Conservation (phyloP, 768 basidiomycete species). For the Kwoniella dendrophila region DNA sequence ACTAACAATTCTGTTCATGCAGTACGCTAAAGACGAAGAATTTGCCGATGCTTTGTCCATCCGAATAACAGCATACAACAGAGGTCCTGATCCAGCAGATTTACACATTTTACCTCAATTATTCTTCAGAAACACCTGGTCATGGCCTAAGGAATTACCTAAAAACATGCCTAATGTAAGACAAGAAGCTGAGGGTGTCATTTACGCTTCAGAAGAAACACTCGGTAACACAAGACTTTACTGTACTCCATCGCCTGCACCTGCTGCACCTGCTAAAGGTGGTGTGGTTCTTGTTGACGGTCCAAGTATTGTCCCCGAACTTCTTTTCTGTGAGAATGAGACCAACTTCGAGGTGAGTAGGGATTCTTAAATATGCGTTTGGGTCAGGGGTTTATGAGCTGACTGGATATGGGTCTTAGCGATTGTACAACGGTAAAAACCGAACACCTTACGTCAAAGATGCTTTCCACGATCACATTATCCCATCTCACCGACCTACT, state of each 20-base stretch:
- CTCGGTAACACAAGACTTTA: conserved; percentile 80
- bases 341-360: conserved; percentile 73
- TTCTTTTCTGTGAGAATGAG: conserved; percentile 96
- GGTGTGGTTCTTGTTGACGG: conserved; percentile 63
- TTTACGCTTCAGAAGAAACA: conserved; percentile 67
- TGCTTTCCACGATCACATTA: conserved; percentile 97
- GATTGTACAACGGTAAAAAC: conserved; percentile 88
- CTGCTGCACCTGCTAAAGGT: conserved; percentile 71
- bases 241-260: conserved; percentile 88
- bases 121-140: conserved; percentile 99
- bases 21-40: conserved; percentile 98
- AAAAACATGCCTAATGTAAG: conserved; percentile 55
- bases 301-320: conserved; percentile 72
- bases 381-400: background rate
- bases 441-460: conserved; percentile 84
- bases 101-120: conserved; percentile 93
- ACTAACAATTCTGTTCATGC: conserved; percentile 19
- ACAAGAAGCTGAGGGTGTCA: conserved; percentile 56
- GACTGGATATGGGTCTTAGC: conserved; percentile 40
- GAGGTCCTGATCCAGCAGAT: conserved; percentile 91
- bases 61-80: conserved; percentile 94
- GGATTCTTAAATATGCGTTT: background rate
- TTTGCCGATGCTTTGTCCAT: conserved; percentile 83
- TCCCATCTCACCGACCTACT: conserved; percentile 75
- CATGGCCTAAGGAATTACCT: conserved; percentile 67